phyloP scores from a whole-genome alignment of 495 filamentous ascomycete species.

The Hyphodiscus hymeniophilus region DNA sequence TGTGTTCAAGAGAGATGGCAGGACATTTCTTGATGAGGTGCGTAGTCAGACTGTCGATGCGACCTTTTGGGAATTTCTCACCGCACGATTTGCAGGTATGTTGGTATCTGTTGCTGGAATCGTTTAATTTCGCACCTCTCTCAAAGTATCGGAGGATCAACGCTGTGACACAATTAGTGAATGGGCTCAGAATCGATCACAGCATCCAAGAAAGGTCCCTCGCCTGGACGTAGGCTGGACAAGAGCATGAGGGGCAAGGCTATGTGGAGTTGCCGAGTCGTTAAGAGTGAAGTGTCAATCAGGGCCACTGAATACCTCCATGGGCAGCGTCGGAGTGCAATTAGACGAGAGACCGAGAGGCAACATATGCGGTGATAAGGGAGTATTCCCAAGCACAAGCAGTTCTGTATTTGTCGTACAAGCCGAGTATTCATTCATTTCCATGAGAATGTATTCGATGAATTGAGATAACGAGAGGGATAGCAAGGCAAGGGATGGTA shows the following conservation, averaged over 20 bases:
- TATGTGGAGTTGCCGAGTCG: no score
- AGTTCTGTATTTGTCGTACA: no score
- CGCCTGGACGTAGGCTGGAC: neutral
- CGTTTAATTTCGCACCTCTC: slow-evolving; percentile 70
- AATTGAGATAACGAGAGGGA: neutral
- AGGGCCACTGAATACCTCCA: neutral
- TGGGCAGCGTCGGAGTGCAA: neutral
- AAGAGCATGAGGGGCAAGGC: no score
- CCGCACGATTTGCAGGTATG: slow-evolving; percentile 82
- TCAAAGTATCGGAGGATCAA: slow-evolving; percentile 78
- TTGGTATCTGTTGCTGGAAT: slow-evolving; percentile 79
- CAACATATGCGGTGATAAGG: neutral
- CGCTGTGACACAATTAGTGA: slow-evolving; percentile 8
- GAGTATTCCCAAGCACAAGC: no score
- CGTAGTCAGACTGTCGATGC: slow-evolving; percentile 67
- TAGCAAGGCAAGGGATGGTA: neutral
- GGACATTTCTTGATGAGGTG: slow-evolving; percentile 79
- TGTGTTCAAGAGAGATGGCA: slow-evolving; percentile 56
- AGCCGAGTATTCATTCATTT: no score
- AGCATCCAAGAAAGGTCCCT: neutral
- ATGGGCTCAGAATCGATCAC: neutral
- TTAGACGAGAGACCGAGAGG: neutral
- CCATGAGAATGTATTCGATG: neutral
- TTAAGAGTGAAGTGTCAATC: neutral
- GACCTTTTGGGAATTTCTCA: slow-evolving; percentile 76